Percentiles rank a stretch among this genome's conserved stretches.
These are phyloP conservation scores for Exsudoporus frostii DNA, from an alignment of 768 basidiomycete genomes.

Conservation along the genomic window DNA sequence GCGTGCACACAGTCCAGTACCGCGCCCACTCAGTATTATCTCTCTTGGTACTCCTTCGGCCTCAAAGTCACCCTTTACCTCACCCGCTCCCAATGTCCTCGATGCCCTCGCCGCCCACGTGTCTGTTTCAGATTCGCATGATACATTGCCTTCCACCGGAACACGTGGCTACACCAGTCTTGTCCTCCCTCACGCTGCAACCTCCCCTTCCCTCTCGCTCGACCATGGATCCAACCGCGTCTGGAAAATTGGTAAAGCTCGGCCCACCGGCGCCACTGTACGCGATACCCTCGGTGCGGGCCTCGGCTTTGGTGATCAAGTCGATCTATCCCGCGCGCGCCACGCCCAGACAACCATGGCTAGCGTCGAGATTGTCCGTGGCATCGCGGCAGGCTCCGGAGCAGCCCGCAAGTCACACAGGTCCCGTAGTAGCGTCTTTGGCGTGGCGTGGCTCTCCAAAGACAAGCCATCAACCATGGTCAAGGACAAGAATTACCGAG, in stretches of 20 bases:
- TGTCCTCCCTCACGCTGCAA: slow-evolving; percentile 43
- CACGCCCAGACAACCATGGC: slow-evolving; percentile 88
- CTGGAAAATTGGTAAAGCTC: slow-evolving; percentile 24
- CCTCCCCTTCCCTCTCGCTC: slow-evolving; percentile 19
- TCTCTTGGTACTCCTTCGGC: slow-evolving; percentile 19
- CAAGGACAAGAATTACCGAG: slow-evolving; percentile 7
- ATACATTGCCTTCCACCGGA: slow-evolving; percentile 42
- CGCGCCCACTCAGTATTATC: slow-evolving; percentile 12
- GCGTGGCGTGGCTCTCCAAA: slow-evolving; percentile 31
- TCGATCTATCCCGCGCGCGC: slow-evolving; percentile 75
- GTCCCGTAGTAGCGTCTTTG: slow-evolving; percentile 24
- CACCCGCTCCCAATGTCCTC: slow-evolving; percentile 28
- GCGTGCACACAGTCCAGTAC: slow-evolving; percentile 9
- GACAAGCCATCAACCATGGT: slow-evolving; percentile 13
- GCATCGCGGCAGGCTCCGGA: slow-evolving; percentile 35
- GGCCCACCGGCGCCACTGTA: slow-evolving; percentile 10
- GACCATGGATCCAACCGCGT: slow-evolving; percentile 15
- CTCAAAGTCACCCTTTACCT: slow-evolving; percentile 32
- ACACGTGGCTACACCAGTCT: slow-evolving; percentile 57
- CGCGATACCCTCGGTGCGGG: slow-evolving; percentile 25
- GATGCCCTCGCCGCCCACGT: slow-evolving; percentile 33
- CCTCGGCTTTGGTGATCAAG: slow-evolving; percentile 40
- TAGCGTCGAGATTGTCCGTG: slow-evolving; percentile 73
- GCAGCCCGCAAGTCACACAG: slow-evolving; percentile 15
- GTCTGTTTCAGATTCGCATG: slow-evolving; percentile 23